Evolutionary conservation across 805 yeast species (phyloP).

Genomic region (Candida parachauliodes): DNA sequence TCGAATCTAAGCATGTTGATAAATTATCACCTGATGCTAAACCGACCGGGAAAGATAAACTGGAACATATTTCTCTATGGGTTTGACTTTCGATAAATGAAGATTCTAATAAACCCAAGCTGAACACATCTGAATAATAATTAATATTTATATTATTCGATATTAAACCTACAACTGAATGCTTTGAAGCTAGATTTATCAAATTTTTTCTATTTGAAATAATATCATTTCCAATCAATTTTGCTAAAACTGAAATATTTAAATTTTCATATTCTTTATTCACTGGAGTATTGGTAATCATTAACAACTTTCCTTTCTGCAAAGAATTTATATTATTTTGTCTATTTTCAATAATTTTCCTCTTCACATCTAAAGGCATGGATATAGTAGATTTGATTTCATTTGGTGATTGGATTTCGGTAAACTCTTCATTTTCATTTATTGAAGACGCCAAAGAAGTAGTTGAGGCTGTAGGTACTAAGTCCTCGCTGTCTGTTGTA

Average conservation of each 20-base stretch:
- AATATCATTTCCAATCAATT: not conserved
- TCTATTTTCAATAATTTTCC: not conserved
- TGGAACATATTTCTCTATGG: conserved; percentile 50
- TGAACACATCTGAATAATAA: conserved; percentile 45
- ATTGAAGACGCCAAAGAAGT: conserved; percentile 17
- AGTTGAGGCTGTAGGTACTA: conserved; percentile 42
- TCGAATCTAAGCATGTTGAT: conserved; percentile 41
- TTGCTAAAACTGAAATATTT: not conserved
- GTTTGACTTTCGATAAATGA: conserved; percentile 45
- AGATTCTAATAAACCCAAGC: conserved; percentile 42
- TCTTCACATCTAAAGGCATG: not conserved
- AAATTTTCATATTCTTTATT: not conserved
- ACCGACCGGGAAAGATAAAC: conserved; percentile 49
- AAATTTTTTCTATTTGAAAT: not conserved
- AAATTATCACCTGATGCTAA: conserved; percentile 28
- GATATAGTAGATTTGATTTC: not conserved
- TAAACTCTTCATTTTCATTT: conserved; percentile 4
- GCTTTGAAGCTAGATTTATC: conserved; percentile 35
- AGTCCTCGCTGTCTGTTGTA: conserved; percentile 26
- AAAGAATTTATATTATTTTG: not conserved
- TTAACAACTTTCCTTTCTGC: not conserved
- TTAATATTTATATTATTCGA: conserved; percentile 51
- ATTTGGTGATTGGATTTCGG: conserved; percentile 4
- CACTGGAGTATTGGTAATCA: not conserved
- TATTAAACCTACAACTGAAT: conserved; percentile 43